Evolutionary conservation across 2,329 filamentous ascomycete genomes (phyloP).

Genomic region (Bertia moriformis): DNA sequence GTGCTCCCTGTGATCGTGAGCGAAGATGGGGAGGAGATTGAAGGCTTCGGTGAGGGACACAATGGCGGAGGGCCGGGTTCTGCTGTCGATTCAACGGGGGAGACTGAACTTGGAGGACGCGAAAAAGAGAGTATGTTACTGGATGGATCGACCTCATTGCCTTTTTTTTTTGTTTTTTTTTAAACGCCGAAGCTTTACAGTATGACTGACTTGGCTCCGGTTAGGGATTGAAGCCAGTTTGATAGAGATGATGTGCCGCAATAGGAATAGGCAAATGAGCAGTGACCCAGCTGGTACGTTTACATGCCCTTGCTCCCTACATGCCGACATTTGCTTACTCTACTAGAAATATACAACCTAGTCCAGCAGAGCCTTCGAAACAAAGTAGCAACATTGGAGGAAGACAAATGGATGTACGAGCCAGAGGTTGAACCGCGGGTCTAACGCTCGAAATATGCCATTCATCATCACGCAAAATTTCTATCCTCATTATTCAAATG

Average conservation of each 20-base stretch:
- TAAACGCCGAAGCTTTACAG: too few relatives aligned
- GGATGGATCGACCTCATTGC: not conserved
- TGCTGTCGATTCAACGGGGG: not conserved
- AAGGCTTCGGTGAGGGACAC: not conserved
- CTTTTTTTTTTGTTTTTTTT: too few relatives aligned
- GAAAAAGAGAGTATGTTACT: not conserved
- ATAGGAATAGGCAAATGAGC: not conserved
- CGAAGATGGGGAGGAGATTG: not conserved
- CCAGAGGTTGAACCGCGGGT: slow-evolving; percentile 19
- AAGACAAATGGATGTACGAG: slow-evolving; percentile 49
- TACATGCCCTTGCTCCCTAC: not conserved
- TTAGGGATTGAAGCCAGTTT: not conserved
- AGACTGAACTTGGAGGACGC: not conserved
- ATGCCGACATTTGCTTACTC: not conserved
- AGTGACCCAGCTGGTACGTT: not conserved
- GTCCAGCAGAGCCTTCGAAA: slow-evolving; percentile 16
- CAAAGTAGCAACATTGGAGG: slow-evolving; percentile 34
- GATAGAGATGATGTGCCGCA: not conserved
- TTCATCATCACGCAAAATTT: not conserved
- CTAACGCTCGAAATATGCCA: not conserved
- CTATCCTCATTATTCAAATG: not conserved
- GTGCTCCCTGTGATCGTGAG: not conserved
- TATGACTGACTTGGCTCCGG: not conserved
- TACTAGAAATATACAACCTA: not conserved
- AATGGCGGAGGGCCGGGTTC: not conserved